These are phyloP conservation scores for Pseudogymnoascus sp. DNA, from an alignment of 2,329 filamentous ascomycete genomes.

Conservation along the genomic window DNA sequence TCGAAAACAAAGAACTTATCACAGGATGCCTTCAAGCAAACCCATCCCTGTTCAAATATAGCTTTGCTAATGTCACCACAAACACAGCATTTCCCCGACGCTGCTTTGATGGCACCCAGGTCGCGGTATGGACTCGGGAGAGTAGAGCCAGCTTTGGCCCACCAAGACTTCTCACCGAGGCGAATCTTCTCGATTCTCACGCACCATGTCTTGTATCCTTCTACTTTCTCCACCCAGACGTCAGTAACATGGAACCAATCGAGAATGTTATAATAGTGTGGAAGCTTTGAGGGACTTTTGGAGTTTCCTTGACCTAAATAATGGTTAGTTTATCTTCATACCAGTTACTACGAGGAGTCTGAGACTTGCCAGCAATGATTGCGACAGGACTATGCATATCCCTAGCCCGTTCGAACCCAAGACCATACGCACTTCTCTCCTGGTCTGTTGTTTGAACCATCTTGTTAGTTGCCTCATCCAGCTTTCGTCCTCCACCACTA, in stretches of 20 bases:
- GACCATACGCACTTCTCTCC: slow-evolving; percentile 30
- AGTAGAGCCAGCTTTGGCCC: slow-evolving; percentile 36
- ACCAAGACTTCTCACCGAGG: slow-evolving; percentile 48
- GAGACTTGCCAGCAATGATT: slow-evolving; percentile 43
- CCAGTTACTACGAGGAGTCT: neutral
- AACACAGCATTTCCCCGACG: slow-evolving; percentile 29
- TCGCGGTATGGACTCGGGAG: slow-evolving; percentile 27
- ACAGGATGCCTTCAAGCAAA: slow-evolving; percentile 51
- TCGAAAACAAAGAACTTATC: slow-evolving; percentile 40
- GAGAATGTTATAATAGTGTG: slow-evolving; percentile 56
- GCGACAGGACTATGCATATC: slow-evolving; percentile 43
- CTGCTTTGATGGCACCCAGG: slow-evolving; percentile 18
- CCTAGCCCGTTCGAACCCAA: slow-evolving; percentile 40
- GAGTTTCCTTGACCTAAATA: slow-evolving; percentile 43
- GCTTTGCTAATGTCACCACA: slow-evolving; percentile 36
- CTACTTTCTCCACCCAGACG: slow-evolving; percentile 57
- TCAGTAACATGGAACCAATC: slow-evolving; percentile 63
- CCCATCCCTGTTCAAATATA: slow-evolving; percentile 44
- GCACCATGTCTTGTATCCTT: slow-evolving; percentile 36
- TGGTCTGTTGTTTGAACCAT: slow-evolving; percentile 43
- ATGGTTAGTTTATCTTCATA: slow-evolving; percentile 16
- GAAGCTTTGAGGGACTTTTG: slow-evolving; percentile 41
- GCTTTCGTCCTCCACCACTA: slow-evolving; percentile 47
- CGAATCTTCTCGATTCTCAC: slow-evolving; percentile 61
- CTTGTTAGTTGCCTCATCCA: slow-evolving; percentile 37